Evolutionary conservation across 495 filamentous ascomycete species (phyloP).

Genomic region (Xylaria curta): DNA sequence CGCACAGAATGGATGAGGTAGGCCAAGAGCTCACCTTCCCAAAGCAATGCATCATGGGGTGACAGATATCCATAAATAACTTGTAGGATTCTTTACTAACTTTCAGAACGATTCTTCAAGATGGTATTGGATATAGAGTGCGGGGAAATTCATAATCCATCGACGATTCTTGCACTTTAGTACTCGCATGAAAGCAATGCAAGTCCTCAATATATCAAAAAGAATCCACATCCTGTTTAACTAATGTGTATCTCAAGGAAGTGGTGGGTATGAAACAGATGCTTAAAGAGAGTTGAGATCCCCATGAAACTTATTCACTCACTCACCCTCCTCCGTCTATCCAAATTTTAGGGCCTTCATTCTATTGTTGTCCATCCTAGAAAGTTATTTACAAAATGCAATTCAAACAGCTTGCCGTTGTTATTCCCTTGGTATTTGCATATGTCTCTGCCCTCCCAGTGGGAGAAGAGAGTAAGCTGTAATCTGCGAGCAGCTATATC

Average conservation of each 20-base stretch:
- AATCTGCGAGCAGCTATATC: neutral
- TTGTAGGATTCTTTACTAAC: constrained; percentile 4
- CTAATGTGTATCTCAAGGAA: neutral
- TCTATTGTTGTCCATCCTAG: neutral
- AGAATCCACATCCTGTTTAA: neutral
- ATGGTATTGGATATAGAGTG: constrained; percentile 13
- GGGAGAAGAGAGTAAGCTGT: constrained; percentile 5
- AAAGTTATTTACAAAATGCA: neutral
- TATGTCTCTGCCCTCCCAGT: constrained; percentile 22
- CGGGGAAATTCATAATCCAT: constrained; percentile 4
- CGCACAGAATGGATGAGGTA: neutral
- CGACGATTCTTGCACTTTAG: neutral
- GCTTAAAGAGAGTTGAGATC: constrained; percentile 2
- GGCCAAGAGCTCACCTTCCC: constrained; percentile 19
- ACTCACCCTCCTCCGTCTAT: neutral
- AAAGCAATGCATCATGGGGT: neutral
- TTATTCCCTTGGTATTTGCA: constrained; percentile 5
- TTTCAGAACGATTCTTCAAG: neutral
- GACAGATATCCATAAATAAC: constrained; percentile 2
- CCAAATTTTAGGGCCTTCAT: neutral
- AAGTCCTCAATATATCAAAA: neutral
- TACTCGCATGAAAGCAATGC: neutral
- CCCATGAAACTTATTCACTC: neutral
- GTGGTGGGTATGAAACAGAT: neutral
- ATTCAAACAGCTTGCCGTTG: constrained; percentile 14